Base-by-base conservation (phyloP, 176 grass and related monocot species). In the Aegilops umbellulata region DNA sequence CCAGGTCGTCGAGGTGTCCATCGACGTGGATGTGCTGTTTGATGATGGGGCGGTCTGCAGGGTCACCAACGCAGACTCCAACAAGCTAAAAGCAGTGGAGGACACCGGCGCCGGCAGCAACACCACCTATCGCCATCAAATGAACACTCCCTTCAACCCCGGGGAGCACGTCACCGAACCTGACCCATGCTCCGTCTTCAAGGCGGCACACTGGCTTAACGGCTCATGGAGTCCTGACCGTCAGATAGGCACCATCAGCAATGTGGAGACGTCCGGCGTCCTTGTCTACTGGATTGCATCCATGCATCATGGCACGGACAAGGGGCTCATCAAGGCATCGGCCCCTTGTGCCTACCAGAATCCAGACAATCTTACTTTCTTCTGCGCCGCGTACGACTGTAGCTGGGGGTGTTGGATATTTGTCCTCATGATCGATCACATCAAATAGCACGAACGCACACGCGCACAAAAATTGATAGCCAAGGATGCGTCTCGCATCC, bases 241-340 rank as follows among this genome's bases (percentile, higher is more conserved):
- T 15, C 0, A 1, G 3, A 2, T 4, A 5, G 84, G 84, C 84
- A 72, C 20, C 13, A 53, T 86, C 8, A 1, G 13, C 20, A 86
- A 34, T 13, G 65, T 71, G 17, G 20, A 41, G 36, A 16, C 4
- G 2, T 39, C 76, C 36, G 36, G 36, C 77, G 77, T 80, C 17
- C 22, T 49, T 55, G 84, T 86, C 53, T 1, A 35, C 26, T 86
- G 84, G 84, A 13, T 80, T 5, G 77, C 76, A 4, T 39, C 76
- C 2, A 22, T 0, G 65, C 51, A 78, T 6, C 31, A 11, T 10
- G 76, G 76, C 30, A 78, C 10, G 1, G 4, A 36, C 19, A 1
- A 3, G 15, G 3, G 0, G 3, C 58, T 61, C 34, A 2, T 83
- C 15, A 9, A 36, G 3, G 44, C 16, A 2, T 30, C 16, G 0